Percentiles rank a stretch among this genome's conserved stretches.
Evolutionary conservation across 2,329 filamentous ascomycete genomes (phyloP).

Genomic region (Neoarthrinium moseri): DNA sequence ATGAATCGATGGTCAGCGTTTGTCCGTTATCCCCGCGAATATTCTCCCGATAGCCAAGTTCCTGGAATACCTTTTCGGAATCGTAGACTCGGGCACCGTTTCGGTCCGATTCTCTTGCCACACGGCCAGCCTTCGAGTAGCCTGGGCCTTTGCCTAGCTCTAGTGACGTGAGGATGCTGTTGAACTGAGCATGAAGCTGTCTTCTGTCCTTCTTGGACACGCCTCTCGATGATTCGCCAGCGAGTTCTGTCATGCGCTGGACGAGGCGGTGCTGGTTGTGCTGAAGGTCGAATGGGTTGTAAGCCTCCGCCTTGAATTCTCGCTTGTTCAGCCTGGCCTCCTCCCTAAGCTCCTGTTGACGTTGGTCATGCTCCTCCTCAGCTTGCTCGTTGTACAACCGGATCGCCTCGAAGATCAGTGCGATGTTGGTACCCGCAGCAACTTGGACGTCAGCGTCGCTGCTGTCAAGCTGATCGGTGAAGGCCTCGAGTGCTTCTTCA

Average conservation of each 20-base stretch:
- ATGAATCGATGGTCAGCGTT: slow-evolving; percentile 46
- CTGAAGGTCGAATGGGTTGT: slow-evolving; percentile 33
- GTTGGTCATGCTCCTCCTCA: slow-evolving; percentile 38
- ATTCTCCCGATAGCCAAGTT: slow-evolving; percentile 53
- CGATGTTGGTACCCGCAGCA: slow-evolving; percentile 76
- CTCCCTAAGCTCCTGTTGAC: slow-evolving; percentile 13
- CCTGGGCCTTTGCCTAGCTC: slow-evolving; percentile 53
- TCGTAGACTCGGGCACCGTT: slow-evolving; percentile 37
- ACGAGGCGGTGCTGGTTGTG: slow-evolving; percentile 50
- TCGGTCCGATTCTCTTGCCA: slow-evolving; percentile 39
- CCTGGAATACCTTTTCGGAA: slow-evolving; percentile 38
- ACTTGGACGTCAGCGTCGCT: slow-evolving; percentile 71
- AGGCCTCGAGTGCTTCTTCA: slow-evolving; percentile 72
- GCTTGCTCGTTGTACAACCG: slow-evolving; percentile 48
- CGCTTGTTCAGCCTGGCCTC: slow-evolving; percentile 8
- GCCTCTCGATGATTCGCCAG: slow-evolving; percentile 45
- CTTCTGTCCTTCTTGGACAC: slow-evolving; percentile 49
- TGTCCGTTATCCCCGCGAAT: slow-evolving; percentile 44
- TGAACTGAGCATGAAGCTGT: slow-evolving; percentile 46
- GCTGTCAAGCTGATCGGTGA: slow-evolving; percentile 83
- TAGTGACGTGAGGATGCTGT: slow-evolving; percentile 53
- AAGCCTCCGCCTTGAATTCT: slow-evolving; percentile 9
- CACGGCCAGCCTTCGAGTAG: slow-evolving; percentile 48
- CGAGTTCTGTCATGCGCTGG: slow-evolving; percentile 46
- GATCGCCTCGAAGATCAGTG: slow-evolving; percentile 75